Evolutionary conservation across 106 monocot genomes (phyloP).

Genomic region (Xerophyta viscosa): DNA sequence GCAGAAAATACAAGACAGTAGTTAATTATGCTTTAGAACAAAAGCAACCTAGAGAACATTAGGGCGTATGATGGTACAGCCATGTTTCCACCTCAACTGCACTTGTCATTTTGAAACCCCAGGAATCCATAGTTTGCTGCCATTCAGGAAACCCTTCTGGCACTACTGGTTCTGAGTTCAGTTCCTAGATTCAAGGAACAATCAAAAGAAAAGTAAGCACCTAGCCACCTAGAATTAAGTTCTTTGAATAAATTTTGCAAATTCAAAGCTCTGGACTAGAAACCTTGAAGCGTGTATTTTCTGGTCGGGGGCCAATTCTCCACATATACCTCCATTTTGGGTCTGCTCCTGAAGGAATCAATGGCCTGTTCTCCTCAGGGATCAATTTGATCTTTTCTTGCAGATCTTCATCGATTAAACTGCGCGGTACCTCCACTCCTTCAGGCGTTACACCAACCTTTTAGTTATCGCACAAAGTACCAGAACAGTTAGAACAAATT

Average conservation of each 20-base stretch:
- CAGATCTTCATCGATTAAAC: slow-evolving; percentile 60
- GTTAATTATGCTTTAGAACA: background rate
- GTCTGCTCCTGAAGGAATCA: slow-evolving; percentile 58
- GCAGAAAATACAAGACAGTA: background rate
- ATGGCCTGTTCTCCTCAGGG: slow-evolving; percentile 59
- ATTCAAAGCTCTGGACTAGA: background rate
- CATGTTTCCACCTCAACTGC: slow-evolving; percentile 69
- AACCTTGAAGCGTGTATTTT: slow-evolving; percentile 73
- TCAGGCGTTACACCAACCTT: slow-evolving; percentile 95
- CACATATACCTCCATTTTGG: slow-evolving; percentile 99
- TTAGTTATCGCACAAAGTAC: background rate
- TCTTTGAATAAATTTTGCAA: background rate
- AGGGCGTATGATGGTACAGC: background rate
- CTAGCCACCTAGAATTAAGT: too few species aligned
- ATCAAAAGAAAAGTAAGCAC: too few species aligned
- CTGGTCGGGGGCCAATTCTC: slow-evolving; percentile 84
- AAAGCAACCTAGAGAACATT: slow-evolving; percentile 38
- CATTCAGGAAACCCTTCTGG: slow-evolving; percentile 92
- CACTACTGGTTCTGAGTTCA: slow-evolving; percentile 90
- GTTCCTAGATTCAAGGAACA: slow-evolving; percentile 68
- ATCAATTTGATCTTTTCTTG: slow-evolving; percentile 58
- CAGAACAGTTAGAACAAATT: too few species aligned
- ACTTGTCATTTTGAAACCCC: slow-evolving; percentile 91
- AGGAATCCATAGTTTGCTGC: slow-evolving; percentile 87
- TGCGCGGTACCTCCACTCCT: slow-evolving; percentile 84